phyloP scores from a whole-genome alignment of 345 rosid species.

The Jatropha curcas region DNA sequence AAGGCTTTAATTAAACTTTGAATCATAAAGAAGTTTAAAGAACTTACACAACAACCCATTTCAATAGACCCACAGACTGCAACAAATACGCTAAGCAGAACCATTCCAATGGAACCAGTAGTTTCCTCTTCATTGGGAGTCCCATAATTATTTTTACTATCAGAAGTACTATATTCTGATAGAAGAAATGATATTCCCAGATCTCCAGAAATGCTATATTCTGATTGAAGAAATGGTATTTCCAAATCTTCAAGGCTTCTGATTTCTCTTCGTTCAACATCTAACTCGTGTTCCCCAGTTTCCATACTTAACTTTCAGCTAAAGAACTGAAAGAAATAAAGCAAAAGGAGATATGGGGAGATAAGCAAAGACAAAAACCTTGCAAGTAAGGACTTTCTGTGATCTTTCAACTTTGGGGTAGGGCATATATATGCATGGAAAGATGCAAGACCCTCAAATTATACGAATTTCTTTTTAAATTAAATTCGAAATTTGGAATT shows the following conservation, averaged over 20 bases:
- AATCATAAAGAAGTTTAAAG: neutral
- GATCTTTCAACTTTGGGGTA: no score
- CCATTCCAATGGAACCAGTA: slow-evolving; percentile 58
- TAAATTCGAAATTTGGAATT: no score
- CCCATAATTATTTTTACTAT: neutral
- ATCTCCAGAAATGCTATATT: no score
- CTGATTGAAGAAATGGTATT: slow-evolving; percentile 47
- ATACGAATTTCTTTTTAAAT: no score
- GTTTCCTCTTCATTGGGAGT: slow-evolving; percentile 19
- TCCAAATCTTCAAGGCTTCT: slow-evolving; percentile 43
- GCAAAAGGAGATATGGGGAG: no score
- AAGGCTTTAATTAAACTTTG: no score
- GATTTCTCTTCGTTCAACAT: slow-evolving; percentile 50
- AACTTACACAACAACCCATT: slow-evolving; percentile 90
- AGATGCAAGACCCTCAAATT: no score
- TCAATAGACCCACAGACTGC: slow-evolving; percentile 89
- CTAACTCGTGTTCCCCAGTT: slow-evolving; percentile 37
- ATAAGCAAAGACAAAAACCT: no score
- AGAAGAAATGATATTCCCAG: slow-evolving; percentile 17
- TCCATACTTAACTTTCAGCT: slow-evolving; percentile 47
- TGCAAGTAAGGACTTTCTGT: no score
- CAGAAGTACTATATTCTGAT: neutral
- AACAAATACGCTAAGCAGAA: slow-evolving; percentile 67
- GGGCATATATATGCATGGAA: no score
- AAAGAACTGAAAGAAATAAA: neutral